Base-by-base conservation (phyloP, 768 basidiomycete genomes). In the Cystofilobasidium bisporidii region DNA sequence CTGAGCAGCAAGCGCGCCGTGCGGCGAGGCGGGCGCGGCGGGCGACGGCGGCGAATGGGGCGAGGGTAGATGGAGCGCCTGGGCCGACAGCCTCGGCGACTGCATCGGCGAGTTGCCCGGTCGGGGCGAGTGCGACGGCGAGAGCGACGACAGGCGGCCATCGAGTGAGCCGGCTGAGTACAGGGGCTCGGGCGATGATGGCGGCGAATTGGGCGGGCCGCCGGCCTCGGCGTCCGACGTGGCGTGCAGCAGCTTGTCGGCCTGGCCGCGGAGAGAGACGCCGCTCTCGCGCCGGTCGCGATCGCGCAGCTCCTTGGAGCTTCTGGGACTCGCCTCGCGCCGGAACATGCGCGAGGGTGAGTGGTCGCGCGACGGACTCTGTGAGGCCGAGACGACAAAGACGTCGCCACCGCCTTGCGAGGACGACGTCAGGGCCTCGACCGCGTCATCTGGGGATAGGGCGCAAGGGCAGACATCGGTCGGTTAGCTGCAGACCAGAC, bases 341-440 rank as follows among this genome's bases (percentile, higher is more conserved):
- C 59, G 38, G 24, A 60, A 26, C 10, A 41, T 12, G 30, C 41
- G 59, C 14, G 38, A 60, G 32, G 59, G 41, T 8, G 59, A 60
- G 36, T 30, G 59, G 38, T 60, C 59, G 36, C 41, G 64, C 40
- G 56, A 61, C 0, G 38, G 53, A 20, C 41, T 60, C 45, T 57
- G 55, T 55, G 57, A 65, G n/a, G 64, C 53, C 40, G 56, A 45
- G 33, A 65, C 57, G 45, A 65, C 64, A 20, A 65, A 65, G 2
- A 65, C 64, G 64, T 65, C 64, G 26, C 59, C 33, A 30, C 53
- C 53, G 17, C 53, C 53, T 17, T 56, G 53, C 20, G 57, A n/a
- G 6, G 57, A 48, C 40, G 36, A 57, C 28, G 64, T 45, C 12
- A 65, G 57, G 9, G 64, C 64, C 32, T 65, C 64, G 57, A 65